A percentile compares a stretch with the other conserved stretches of the same genome.
phyloP scores from a whole-genome alignment of 305 asterid genomes.

The Rubia balearica region DNA sequence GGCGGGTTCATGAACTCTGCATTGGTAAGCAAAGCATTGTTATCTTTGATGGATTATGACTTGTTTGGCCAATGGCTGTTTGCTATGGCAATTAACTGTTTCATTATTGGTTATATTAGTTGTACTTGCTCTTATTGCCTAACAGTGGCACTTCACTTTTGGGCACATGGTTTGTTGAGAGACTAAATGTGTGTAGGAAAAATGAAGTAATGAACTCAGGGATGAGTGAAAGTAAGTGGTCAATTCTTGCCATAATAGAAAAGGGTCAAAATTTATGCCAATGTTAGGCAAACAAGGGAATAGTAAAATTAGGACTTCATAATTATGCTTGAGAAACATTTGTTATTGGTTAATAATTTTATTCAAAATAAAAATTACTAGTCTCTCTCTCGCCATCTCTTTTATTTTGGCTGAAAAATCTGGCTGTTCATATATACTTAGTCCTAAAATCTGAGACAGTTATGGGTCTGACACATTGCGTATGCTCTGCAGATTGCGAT shows the following conservation, averaged over 20 bases:
- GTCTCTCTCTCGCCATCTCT: neutral
- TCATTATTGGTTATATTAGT: neutral
- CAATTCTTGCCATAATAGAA: neutral
- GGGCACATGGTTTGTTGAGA: neutral
- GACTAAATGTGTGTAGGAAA: neutral
- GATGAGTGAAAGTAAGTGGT: neutral
- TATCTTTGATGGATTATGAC: constrained; percentile 11
- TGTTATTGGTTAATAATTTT: too few species aligned
- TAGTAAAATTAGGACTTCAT: neutral
- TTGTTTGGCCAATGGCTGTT: too few species aligned
- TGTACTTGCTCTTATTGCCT: neutral
- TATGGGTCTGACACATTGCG: constrained; percentile 19
- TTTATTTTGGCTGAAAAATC: too few species aligned
- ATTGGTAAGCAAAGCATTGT: constrained; percentile 50
- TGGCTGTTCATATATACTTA: neutral
- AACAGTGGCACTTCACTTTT: neutral
- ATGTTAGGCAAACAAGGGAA: neutral
- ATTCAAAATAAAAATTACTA: neutral
- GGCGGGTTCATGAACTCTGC: constrained; percentile 96
- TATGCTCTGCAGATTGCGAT: constrained; percentile 65
- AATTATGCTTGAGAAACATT: too few species aligned
- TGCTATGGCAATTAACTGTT: too few species aligned
- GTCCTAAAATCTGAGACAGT: neutral
- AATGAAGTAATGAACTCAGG: neutral
- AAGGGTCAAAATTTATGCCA: neutral